Percentiles rank a stretch among this genome's conserved stretches.
phyloP scores from a whole-genome alignment of 164 flowering plant species.

The Piper longum region DNA sequence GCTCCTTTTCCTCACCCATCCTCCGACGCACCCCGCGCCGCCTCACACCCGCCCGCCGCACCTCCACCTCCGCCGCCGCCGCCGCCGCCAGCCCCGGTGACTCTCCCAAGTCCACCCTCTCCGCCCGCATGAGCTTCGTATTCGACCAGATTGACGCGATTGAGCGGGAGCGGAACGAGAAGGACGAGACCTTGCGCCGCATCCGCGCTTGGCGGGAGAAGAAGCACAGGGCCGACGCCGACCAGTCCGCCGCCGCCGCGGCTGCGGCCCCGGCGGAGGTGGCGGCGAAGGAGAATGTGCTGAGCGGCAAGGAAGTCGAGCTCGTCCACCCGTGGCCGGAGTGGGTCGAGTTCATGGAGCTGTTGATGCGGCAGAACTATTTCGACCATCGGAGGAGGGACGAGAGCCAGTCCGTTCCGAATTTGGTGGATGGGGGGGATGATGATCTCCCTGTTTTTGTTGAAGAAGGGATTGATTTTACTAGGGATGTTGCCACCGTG shows the following conservation, averaged over 20 bases:
- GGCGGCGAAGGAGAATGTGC: conserved; percentile 8
- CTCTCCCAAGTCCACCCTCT: conserved; percentile 22
- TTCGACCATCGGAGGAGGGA: conserved; percentile 67
- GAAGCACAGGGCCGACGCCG: conserved; percentile 15
- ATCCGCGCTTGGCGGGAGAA: conserved; percentile 83
- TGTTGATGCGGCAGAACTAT: conserved; percentile 79
- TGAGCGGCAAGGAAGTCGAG: conserved; percentile 37
- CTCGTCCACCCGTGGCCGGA: conserved; percentile 95
- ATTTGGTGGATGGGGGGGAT: conserved; percentile 5
- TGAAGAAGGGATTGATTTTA: conserved; percentile 47
- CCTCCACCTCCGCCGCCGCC: too few species aligned
- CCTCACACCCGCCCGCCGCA: too few species aligned
- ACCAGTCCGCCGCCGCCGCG: neutral
- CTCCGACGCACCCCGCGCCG: too few species aligned
- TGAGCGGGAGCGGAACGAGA: conserved; percentile 44
- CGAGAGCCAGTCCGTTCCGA: conserved; percentile 45
- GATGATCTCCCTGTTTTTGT: conserved; percentile 17
- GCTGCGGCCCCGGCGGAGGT: neutral
- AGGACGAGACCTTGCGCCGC: conserved; percentile 69
- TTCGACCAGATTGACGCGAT: conserved; percentile 90
- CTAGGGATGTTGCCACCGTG: conserved; percentile 59
- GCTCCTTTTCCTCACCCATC: neutral
- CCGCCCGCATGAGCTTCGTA: conserved; percentile 83
- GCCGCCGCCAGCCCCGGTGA: neutral
- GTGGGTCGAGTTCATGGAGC: conserved; percentile 90